Evolutionary conservation across 768 basidiomycete species (phyloP), one percentile per base, ranked within the genome.

Genomic region (Pholiota conissans): DNA sequence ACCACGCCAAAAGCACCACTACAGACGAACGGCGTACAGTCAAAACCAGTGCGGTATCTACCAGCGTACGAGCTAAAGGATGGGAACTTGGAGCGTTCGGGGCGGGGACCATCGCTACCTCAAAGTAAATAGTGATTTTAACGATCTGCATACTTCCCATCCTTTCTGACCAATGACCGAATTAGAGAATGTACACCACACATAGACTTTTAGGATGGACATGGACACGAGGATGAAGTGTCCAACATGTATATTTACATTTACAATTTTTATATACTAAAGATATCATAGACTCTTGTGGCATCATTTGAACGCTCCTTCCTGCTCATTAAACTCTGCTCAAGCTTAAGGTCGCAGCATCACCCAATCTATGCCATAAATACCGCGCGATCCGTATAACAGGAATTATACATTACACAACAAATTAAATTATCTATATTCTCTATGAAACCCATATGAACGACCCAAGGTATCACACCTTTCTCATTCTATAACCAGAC

Each of bases 21-120:
- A n/a, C 30, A 24, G 2, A 5, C 27, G 13, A 29, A 37, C n/a
- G 30, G 49, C 16, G 55, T 3, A 48, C 58, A n/a, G 49, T 49
- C 40, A 49, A 56, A 49, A 18, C 51, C 20, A 60, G 62, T 71
- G 37, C 76, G 74, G 24, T 95, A 90, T 67, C 77, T 78, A 27
- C 93, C 93, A 1, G 93, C 94, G 1, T 90, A 92, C 72, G 88
- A 92, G 74, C 79, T 96, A 1, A 65, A 75, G 30, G 91, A 95
- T 65, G 90, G 82, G 22, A 76, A 75, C 49, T 75, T 92, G 48
- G 93, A 95, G 70, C 80, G 93, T 39, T 86, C 81, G 10, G 89
- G 89, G 9, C 76, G 89, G 30, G 83, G 82, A 9, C 49, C 49
- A 18, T 49, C 27, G 42, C 52, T 57, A 37, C 57, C 61, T 2